phyloP scores from a whole-genome alignment of 805 yeast species.

The Tetrapisispora arboricola region DNA sequence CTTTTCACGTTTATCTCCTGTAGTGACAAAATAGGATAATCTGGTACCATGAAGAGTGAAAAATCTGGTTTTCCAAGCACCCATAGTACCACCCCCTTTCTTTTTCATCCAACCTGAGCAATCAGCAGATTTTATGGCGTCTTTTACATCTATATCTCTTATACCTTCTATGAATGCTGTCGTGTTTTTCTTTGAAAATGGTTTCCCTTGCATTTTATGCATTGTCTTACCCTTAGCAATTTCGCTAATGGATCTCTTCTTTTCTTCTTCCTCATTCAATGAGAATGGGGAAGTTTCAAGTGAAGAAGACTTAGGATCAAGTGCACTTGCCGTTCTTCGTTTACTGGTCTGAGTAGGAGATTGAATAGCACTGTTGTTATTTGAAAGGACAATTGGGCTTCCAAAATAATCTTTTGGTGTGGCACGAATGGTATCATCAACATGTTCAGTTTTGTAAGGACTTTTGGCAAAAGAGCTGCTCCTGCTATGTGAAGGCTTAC shows the following conservation, averaged over 20 bases:
- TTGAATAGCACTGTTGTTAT: background rate
- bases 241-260: slow-evolving; percentile 40
- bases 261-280: slow-evolving; percentile 14
- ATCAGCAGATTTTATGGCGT: slow-evolving; percentile 65
- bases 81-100: slow-evolving; percentile 71
- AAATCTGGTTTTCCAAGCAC: slow-evolving; percentile 82
- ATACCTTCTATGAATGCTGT: slow-evolving; percentile 87
- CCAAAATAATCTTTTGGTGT: slow-evolving; percentile 8
- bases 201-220: slow-evolving; percentile 45
- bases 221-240: slow-evolving; percentile 41
- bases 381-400: slow-evolving; percentile 2
- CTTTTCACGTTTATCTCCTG: slow-evolving; percentile 73
- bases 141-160: slow-evolving; percentile 59
- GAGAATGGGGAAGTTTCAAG: slow-evolving; percentile 3
- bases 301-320: slow-evolving; percentile 21
- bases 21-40: slow-evolving; percentile 71
- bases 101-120: slow-evolving; percentile 95
- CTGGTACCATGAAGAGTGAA: slow-evolving; percentile 89
- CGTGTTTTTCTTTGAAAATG: slow-evolving; percentile 45
- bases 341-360: slow-evolving; percentile 17
- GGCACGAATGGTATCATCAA: slow-evolving; percentile 11
- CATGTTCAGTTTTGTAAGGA: slow-evolving; percentile 14
- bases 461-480: slow-evolving; percentile 15
- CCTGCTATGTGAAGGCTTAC: slow-evolving; percentile 1
- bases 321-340: slow-evolving; percentile 44